These are phyloP conservation scores for Aspergillus aculeatus DNA, from an alignment of 2,329 filamentous ascomycete genomes.

Conservation along the genomic window DNA sequence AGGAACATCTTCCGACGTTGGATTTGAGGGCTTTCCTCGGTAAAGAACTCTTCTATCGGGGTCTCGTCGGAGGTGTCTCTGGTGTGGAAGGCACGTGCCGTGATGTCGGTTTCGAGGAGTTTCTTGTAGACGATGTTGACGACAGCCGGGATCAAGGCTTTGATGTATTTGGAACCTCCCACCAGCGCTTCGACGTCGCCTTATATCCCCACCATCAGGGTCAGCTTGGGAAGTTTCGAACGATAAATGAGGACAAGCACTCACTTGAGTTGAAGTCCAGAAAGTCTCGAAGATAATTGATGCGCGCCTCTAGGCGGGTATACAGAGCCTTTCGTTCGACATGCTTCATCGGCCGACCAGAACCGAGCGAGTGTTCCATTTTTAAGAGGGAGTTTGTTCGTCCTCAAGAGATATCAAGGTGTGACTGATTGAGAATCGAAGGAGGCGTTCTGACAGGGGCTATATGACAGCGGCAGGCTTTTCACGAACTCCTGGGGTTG, in stretches of 20 bases:
- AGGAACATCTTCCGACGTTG: constrained; percentile 74
- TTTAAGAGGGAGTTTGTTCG: neutral
- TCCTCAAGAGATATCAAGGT: neutral
- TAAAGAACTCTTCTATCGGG: constrained; percentile 61
- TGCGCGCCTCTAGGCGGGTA: constrained; percentile 65
- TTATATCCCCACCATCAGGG: constrained; percentile 29
- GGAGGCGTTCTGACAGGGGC: neutral
- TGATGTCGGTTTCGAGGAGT: constrained; percentile 77
- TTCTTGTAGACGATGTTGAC: constrained; percentile 85
- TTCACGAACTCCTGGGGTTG: constrained; percentile 13
- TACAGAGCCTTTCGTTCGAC: constrained; percentile 70
- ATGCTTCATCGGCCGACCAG: constrained; percentile 49
- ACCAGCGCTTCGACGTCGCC: constrained; percentile 71
- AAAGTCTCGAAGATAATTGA: constrained; percentile 72
- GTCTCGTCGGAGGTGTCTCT: constrained; percentile 63
- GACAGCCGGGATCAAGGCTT: constrained; percentile 75
- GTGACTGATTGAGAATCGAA: neutral
- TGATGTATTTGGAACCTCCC: constrained; percentile 71
- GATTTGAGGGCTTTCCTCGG: constrained; percentile 72
- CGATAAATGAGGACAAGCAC: constrained; percentile 27
- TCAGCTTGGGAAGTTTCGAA: neutral
- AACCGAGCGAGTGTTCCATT: constrained; percentile 18
- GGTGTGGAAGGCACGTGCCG: constrained; percentile 70
- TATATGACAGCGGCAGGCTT: neutral
- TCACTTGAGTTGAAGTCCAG: constrained; percentile 71